These are phyloP conservation scores for Heliocybe sulcata DNA, from an alignment of 1,284 basidiomycete genomes.

Conservation along the genomic window DNA sequence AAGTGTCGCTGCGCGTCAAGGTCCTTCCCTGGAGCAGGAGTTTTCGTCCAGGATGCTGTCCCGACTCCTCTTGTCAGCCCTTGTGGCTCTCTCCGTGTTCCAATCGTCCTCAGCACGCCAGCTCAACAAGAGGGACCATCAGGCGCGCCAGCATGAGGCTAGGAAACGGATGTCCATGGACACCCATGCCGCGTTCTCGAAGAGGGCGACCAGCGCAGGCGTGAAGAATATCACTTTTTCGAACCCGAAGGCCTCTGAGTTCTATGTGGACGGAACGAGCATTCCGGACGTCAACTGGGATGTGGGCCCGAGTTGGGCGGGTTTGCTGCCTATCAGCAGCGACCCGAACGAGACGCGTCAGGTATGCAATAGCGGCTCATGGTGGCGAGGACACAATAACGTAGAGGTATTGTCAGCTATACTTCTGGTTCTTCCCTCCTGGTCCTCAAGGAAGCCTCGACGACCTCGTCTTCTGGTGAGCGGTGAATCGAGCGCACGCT, in stretches of 20 bases:
- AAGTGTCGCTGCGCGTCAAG: too few relatives aligned
- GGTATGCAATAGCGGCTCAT: slow-evolving; percentile 25
- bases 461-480: slow-evolving; percentile 66
- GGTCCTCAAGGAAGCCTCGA: slow-evolving; percentile 63
- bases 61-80: not conserved
- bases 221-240: slow-evolving; percentile 65
- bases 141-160: not conserved
- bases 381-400: not conserved
- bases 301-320: slow-evolving; percentile 69
- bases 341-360: slow-evolving; percentile 57
- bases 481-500: not conserved
- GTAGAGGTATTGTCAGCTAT: slow-evolving; percentile 39
- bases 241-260: slow-evolving; percentile 65
- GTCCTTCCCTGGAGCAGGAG: too few relatives aligned
- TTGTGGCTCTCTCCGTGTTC: not conserved
- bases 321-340: slow-evolving; percentile 62
- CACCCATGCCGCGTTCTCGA: too few relatives aligned
- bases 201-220: not conserved
- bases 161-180: not conserved
- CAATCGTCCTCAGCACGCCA: not conserved
- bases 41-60: not conserved
- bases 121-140: not conserved
- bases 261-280: slow-evolving; percentile 59
- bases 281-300: slow-evolving; percentile 70
- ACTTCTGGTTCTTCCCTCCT: slow-evolving; percentile 86